Percentiles rank a stretch among this genome's conserved stretches.
phyloP scores from a whole-genome alignment of 1,284 basidiomycete species.

The Tetrapyrgos nigripes region DNA sequence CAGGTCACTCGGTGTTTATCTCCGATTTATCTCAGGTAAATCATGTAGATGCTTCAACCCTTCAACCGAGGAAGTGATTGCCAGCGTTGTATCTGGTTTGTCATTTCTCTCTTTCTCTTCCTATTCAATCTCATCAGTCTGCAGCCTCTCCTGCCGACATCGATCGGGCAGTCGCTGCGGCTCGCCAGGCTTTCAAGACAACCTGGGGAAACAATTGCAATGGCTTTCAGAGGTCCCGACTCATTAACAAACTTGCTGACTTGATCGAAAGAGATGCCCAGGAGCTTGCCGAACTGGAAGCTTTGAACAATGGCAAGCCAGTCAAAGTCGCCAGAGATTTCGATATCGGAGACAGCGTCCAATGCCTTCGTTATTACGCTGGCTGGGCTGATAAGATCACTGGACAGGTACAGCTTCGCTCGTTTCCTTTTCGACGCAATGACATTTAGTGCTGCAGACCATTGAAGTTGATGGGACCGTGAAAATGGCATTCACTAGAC shows the following conservation, averaged over 20 bases:
- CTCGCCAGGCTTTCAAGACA: slow-evolving; percentile 84
- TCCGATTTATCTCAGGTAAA: not conserved
- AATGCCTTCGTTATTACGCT: slow-evolving; percentile 85
- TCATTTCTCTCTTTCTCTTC: not conserved
- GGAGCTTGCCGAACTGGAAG: slow-evolving; percentile 80
- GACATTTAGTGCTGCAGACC: slow-evolving; percentile 48
- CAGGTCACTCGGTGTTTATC: not conserved
- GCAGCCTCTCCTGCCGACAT: slow-evolving; percentile 80
- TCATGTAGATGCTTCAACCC: slow-evolving; percentile 58
- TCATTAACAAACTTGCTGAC: slow-evolving; percentile 89
- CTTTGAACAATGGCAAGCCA: slow-evolving; percentile 87
- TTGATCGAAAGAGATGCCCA: slow-evolving; percentile 88
- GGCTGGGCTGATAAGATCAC: slow-evolving; percentile 60
- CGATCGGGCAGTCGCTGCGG: slow-evolving; percentile 83
- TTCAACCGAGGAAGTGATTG: slow-evolving; percentile 75
- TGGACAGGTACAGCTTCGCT: slow-evolving; percentile 57
- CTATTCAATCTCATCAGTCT: not conserved
- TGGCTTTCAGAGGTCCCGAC: slow-evolving; percentile 79
- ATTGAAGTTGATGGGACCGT: slow-evolving; percentile 83
- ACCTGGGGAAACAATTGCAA: slow-evolving; percentile 92
- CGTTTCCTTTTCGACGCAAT: slow-evolving; percentile 10
- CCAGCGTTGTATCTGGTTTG: slow-evolving; percentile 71
- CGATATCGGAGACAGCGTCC: slow-evolving; percentile 85
- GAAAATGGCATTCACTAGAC: slow-evolving; percentile 87
- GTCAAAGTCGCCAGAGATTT: slow-evolving; percentile 84